Conservation (phyloP, 1,139 yeast genomes). For the Kodamaea derodonti region DNA sequence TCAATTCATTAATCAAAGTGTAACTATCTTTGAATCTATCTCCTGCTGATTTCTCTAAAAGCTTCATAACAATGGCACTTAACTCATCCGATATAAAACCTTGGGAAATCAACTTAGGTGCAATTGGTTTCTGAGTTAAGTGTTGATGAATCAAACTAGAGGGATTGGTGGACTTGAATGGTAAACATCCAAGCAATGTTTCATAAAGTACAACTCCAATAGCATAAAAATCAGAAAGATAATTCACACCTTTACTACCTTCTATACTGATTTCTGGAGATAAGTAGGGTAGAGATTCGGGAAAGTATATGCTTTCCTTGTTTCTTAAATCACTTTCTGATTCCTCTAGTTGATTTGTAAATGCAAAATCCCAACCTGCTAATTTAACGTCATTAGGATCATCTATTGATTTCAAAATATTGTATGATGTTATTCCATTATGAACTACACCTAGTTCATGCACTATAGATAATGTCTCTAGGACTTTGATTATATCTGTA, state of each 20-base stretch:
- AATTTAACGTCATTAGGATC: conserved; percentile 32
- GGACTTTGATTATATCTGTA: conserved; percentile 27
- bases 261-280: conserved; percentile 52
- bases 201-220: conserved; percentile 51
- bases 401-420: conserved; percentile 30
- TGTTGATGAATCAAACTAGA: conserved; percentile 41
- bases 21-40: conserved; percentile 39
- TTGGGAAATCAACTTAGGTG: conserved; percentile 34
- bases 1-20: conserved; percentile 37
- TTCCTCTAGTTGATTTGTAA: conserved; percentile 42
- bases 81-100: conserved; percentile 35
- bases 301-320: conserved; percentile 24
- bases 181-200: conserved; percentile 42
- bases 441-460: conserved; percentile 48
- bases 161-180: conserved; percentile 42
- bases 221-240: conserved; percentile 49
- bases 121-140: conserved; percentile 37
- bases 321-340: conserved; percentile 32
- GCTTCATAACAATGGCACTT: conserved; percentile 39
- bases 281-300: conserved; percentile 44
- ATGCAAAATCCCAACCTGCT: conserved; percentile 51
- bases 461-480: conserved; percentile 32
- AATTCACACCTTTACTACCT: conserved; percentile 39
- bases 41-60: conserved; percentile 41
- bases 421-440: conserved; percentile 43